Conservation (phyloP, 2,329 filamentous ascomycete species). For the Camillea tinctor region DNA sequence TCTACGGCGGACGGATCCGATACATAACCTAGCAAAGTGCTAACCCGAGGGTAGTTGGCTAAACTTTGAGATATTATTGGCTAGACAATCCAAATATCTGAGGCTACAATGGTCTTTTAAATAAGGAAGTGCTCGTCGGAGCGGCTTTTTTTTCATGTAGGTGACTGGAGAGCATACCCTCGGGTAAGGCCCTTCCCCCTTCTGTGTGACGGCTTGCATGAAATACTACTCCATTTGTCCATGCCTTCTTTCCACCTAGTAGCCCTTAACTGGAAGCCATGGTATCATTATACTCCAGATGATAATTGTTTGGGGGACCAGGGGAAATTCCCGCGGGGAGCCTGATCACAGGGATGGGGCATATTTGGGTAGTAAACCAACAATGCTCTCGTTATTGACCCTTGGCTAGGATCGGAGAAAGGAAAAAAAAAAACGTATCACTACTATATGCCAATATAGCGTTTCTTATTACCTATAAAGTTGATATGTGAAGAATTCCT, state of each 20-base stretch:
- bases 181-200: constrained; percentile 27
- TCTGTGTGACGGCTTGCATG: constrained; percentile 24
- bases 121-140: constrained; percentile 19
- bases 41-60: neutral
- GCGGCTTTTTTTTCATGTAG: constrained; percentile 15
- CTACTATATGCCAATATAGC: neutral
- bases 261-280: constrained; percentile 19
- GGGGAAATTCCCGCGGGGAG: neutral
- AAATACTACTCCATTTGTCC: constrained; percentile 22
- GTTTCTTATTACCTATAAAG: neutral
- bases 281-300: constrained; percentile 3
- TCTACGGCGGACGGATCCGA: constrained; percentile 9
- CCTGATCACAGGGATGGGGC: neutral
- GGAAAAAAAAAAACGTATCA: neutral
- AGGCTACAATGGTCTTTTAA: constrained; percentile 6
- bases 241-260: constrained; percentile 11
- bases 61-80: constrained; percentile 2
- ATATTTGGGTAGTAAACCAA: neutral
- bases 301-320: neutral
- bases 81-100: constrained; percentile 9
- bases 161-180: constrained; percentile 23
- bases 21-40: neutral
- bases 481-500: neutral
- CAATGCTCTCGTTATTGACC: too few relatives aligned
- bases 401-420: neutral